These are phyloP conservation scores for Lasiosphaeris hirsuta DNA, from an alignment of 495 filamentous ascomycete genomes.

Conservation along the genomic window DNA sequence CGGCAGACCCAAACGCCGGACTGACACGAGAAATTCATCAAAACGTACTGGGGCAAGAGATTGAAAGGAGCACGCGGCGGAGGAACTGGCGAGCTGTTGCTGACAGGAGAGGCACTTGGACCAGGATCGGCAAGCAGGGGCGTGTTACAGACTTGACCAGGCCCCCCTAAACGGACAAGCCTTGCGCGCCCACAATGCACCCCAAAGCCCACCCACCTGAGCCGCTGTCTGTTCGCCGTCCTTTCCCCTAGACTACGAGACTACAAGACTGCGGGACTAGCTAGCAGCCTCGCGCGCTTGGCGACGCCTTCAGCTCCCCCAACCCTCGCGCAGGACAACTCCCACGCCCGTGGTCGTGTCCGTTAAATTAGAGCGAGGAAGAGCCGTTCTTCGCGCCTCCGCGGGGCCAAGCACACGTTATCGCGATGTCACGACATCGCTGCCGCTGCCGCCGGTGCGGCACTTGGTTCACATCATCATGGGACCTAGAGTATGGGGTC, in stretches of 20 bases:
- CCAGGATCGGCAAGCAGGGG: constrained; percentile 30
- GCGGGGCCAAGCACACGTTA: constrained; percentile 5
- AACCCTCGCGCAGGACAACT: background rate
- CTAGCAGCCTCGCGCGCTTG: constrained; percentile 8
- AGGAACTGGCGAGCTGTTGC: constrained; percentile 1
- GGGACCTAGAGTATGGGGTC: no score
- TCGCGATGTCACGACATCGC: constrained; percentile 18
- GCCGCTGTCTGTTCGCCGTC: background rate
- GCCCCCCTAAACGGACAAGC: constrained; percentile 14
- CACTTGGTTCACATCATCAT: background rate
- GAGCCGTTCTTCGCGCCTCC: constrained; percentile 31
- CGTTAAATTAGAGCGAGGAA: constrained; percentile 42
- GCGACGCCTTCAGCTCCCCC: constrained; percentile 3
- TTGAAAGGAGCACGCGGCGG: constrained; percentile 23
- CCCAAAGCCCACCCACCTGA: background rate
- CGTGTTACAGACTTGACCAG: constrained; percentile 33
- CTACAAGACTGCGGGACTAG: background rate
- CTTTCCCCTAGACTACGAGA: background rate
- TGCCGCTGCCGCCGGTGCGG: background rate
- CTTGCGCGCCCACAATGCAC: background rate
- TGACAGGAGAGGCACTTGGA: constrained; percentile 12
- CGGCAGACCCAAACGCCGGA: constrained; percentile 1
- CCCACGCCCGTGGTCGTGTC: constrained; percentile 6
- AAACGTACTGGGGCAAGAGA: constrained; percentile 17
- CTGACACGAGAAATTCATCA: constrained; percentile 29